These are phyloP conservation scores for Herpetomonas tarakana DNA, from an alignment of 208 protist species.

Conservation along the genomic window DNA sequence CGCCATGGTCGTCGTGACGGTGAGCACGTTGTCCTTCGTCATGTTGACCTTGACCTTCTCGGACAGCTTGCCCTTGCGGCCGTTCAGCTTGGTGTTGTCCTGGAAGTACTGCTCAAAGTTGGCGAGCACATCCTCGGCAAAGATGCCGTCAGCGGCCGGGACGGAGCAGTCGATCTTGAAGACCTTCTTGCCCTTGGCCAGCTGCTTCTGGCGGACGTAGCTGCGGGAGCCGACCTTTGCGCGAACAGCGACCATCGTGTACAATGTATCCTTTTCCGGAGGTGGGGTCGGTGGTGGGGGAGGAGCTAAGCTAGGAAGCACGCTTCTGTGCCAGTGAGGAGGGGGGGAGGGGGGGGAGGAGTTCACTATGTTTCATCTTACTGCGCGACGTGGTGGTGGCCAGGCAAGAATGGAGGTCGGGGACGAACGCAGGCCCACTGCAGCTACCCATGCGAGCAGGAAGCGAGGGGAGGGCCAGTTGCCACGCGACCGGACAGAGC, in stretches of 20 bases:
- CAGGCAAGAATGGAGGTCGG: too few species aligned
- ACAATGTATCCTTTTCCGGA: conserved; percentile 15
- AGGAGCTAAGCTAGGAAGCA: background rate
- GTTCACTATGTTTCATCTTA: background rate
- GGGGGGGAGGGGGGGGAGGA: background rate
- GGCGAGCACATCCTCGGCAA: conserved; percentile 82
- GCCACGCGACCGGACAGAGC: too few species aligned
- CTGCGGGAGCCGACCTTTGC: conserved; percentile 88
- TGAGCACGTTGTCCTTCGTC: conserved; percentile 92
- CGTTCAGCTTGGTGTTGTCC: conserved; percentile 98
- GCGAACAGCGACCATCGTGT: conserved; percentile 87
- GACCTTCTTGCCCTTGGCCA: conserved; percentile 87
- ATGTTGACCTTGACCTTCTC: conserved; percentile 88
- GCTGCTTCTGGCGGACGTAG: conserved; percentile 77
- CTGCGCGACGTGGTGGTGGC: too few species aligned
- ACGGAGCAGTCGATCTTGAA: conserved; percentile 84
- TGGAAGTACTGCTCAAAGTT: conserved; percentile 96
- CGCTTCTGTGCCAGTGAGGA: background rate
- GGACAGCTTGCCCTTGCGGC: conserved; percentile 96
- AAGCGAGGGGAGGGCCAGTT: too few species aligned
- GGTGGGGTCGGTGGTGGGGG: conserved; percentile 14
- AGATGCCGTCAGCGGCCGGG: conserved; percentile 61
- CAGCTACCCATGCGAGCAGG: too few species aligned
- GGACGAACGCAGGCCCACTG: too few species aligned
- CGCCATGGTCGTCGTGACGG: conserved; percentile 83